Percentiles rank a stretch among this genome's conserved stretches.
These are phyloP conservation scores for Daedaleopsis nitida DNA, from an alignment of 768 basidiomycete genomes.

Conservation along the genomic window DNA sequence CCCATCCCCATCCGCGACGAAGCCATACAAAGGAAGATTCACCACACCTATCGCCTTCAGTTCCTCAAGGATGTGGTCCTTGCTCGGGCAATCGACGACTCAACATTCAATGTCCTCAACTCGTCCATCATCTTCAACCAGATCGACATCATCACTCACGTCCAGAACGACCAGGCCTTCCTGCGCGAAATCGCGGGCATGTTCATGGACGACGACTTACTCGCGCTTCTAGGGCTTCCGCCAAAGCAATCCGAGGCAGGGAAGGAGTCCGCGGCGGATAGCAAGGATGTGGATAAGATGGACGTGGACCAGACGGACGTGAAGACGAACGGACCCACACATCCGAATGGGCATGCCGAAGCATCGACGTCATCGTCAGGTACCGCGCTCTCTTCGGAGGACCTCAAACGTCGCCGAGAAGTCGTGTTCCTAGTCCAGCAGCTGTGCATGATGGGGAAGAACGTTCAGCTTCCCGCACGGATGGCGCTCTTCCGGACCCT, in stretches of 20 bases:
- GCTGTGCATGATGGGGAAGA: constrained; percentile 94
- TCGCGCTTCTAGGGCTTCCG: constrained; percentile 20
- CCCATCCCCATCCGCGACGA: constrained; percentile 83
- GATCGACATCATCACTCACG: constrained; percentile 92
- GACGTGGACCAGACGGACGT: constrained; percentile 31
- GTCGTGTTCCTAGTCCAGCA: constrained; percentile 90
- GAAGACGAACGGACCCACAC: constrained; percentile 50
- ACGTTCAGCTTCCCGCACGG: constrained; percentile 87
- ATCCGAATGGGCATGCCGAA: constrained; percentile 43
- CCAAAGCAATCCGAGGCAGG: constrained; percentile 14
- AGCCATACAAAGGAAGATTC: constrained; percentile 81
- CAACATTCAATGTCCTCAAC: constrained; percentile 95
- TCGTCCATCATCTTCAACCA: constrained; percentile 99
- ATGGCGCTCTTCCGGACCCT: constrained; percentile 84
- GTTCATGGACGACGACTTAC: constrained; percentile 73
- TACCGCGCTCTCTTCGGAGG: constrained; percentile 31
- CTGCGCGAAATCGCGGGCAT: constrained; percentile 75
- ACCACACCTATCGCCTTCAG: constrained; percentile 95
- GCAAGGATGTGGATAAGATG: constrained; percentile 31
- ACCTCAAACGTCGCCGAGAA: constrained; percentile 63
- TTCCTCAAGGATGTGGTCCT: constrained; percentile 99
- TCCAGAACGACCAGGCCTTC: constrained; percentile 77
- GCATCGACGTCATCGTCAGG: neutral
- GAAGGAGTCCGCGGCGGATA: constrained; percentile 28
- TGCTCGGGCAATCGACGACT: constrained; percentile 91